phyloP scores from a whole-genome alignment of 805 yeast species.

The Priceomyces fermenticarens region DNA sequence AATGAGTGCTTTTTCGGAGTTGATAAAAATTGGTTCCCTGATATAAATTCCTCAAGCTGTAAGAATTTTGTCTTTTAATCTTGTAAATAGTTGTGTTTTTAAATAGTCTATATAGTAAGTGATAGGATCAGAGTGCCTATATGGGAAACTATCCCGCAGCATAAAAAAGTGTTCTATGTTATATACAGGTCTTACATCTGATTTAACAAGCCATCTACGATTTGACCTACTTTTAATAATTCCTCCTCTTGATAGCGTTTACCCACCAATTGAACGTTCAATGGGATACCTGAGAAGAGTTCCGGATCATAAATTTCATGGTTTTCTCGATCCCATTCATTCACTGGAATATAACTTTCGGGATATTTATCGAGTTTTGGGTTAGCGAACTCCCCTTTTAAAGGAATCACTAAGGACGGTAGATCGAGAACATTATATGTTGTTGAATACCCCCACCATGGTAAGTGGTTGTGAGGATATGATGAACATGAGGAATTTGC shows the following conservation, averaged over 20 bases:
- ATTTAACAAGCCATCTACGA: conserved; percentile 1
- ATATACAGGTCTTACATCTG: background rate
- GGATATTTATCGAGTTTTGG: background rate
- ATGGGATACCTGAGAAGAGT: background rate
- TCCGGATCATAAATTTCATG: conserved; percentile 1
- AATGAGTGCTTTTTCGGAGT: conserved; percentile 1
- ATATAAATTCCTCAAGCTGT: too few relatives aligned
- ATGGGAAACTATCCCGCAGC: too few relatives aligned
- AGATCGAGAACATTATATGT: conserved; percentile 2
- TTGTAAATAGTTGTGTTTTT: too few relatives aligned
- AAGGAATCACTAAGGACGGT: conserved; percentile 1
- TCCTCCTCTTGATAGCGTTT: conserved; percentile 2
- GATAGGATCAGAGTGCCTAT: too few relatives aligned
- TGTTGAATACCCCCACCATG: conserved; percentile 3
- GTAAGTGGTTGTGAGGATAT: conserved; percentile 1
- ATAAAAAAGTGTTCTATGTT: too few relatives aligned
- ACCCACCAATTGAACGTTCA: conserved; percentile 1
- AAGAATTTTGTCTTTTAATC: too few relatives aligned
- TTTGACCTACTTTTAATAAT: background rate
- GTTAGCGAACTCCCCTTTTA: background rate
- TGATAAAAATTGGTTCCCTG: background rate
- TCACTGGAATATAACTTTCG: background rate
- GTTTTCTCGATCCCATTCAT: conserved; percentile 2
- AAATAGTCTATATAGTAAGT: too few relatives aligned
- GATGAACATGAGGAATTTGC: conserved; percentile 23